Percentiles rank a stretch among this genome's conserved stretches.
Evolutionary conservation across 2,329 filamentous ascomycete species (phyloP).

Genomic region (Zymoseptoria pseudotritici): DNA sequence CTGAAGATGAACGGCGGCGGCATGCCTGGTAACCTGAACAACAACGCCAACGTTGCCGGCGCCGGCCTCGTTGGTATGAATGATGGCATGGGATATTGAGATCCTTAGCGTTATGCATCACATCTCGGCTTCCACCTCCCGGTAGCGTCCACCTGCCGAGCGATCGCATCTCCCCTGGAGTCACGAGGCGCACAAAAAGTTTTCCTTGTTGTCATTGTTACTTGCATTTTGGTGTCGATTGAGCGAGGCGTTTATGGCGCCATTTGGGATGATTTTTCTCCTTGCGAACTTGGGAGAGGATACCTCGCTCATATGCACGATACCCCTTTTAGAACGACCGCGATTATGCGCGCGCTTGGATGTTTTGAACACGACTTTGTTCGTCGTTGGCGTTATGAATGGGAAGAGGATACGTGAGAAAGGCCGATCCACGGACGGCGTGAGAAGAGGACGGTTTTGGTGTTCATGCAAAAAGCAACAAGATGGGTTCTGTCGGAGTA

Average conservation of each 20-base stretch:
- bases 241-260: conserved; percentile 25
- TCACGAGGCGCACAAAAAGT: neutral
- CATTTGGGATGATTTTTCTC: conserved; percentile 24
- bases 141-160: neutral
- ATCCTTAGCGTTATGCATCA: neutral
- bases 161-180: neutral
- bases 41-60: conserved; percentile 44
- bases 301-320: conserved; percentile 17
- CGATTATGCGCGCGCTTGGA: neutral
- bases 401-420: conserved; percentile 1
- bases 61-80: conserved; percentile 48
- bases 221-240: neutral
- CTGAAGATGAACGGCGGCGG: conserved; percentile 46
- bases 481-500: neutral
- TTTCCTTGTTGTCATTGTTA: conserved; percentile 14
- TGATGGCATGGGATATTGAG: conserved; percentile 25
- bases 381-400: neutral
- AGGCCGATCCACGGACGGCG: neutral
- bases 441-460: neutral
- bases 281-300: conserved; percentile 18
- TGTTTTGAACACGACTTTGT: conserved; percentile 1
- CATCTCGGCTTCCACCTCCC: neutral
- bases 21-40: conserved; percentile 34
- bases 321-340: neutral
- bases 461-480: neutral